Percentiles rank a stretch among this genome's conserved stretches.
These are phyloP conservation scores for Skeletonema grethae DNA, from an alignment of 108 stramenopile species.

Conservation along the genomic window DNA sequence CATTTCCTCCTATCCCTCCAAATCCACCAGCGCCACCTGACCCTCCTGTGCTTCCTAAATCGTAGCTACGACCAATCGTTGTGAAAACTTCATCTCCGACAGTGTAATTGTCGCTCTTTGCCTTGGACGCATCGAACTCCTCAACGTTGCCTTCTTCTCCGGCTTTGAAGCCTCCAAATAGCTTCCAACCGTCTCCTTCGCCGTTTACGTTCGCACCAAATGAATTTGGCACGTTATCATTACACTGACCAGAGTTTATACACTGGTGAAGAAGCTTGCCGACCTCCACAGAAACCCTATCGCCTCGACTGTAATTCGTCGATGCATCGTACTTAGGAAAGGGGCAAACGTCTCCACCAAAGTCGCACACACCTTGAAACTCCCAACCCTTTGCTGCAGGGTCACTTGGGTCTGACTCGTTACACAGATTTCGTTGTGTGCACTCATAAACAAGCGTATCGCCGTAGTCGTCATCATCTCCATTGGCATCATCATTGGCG, in stretches of 20 bases:
- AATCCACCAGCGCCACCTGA: not conserved
- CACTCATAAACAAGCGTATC: not conserved
- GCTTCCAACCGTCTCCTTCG: not conserved
- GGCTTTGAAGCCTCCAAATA: not conserved
- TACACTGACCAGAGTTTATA: not conserved
- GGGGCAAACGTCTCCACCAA: not conserved
- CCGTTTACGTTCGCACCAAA: not conserved
- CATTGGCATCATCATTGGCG: not conserved
- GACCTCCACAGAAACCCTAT: not conserved
- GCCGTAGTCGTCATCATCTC: not conserved
- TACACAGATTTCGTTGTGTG: not conserved
- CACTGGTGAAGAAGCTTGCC: conserved; percentile 4
- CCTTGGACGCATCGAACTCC: not conserved
- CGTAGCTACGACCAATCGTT: not conserved
- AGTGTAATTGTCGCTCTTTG: not conserved
- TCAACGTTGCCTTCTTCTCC: not conserved
- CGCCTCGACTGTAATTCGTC: not conserved
- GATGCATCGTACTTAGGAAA: not conserved
- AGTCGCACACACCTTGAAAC: not conserved
- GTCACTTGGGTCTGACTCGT: not conserved
- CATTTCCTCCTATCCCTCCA: not conserved
- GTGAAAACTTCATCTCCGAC: not conserved
- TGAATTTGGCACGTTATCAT: not conserved
- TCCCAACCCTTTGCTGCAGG: not conserved
- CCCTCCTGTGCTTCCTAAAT: not conserved